These are phyloP conservation scores for Lactarius psammicola DNA, from an alignment of 768 basidiomycete species.

Conservation along the genomic window DNA sequence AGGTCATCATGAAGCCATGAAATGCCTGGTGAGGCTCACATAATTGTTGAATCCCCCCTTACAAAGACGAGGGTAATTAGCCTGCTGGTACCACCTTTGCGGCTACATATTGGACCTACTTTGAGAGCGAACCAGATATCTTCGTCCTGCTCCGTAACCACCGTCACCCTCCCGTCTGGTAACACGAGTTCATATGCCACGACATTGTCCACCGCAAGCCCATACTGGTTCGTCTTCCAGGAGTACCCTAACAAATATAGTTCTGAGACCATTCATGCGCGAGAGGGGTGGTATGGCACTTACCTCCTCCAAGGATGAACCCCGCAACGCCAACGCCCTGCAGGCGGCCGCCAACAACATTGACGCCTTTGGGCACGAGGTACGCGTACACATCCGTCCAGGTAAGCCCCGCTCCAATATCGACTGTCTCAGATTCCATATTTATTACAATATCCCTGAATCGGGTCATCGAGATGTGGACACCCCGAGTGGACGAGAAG, in stretches of 20 bases:
- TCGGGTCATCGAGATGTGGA: conserved; percentile 29
- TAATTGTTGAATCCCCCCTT: conserved; percentile 24
- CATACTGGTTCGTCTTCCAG: conserved; percentile 28
- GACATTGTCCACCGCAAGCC: conserved; percentile 28
- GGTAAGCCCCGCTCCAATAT: conserved; percentile 28
- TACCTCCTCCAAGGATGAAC: no score
- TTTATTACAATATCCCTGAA: conserved; percentile 24
- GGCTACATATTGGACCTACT: neutral
- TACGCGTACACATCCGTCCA: conserved; percentile 31
- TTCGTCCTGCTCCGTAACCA: conserved; percentile 24
- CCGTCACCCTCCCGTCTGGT: conserved; percentile 24
- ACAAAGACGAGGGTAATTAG: neutral
- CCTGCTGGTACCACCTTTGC: no score
- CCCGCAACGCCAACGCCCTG: conserved; percentile 30
- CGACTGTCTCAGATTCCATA: conserved; percentile 11
- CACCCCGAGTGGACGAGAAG: no score
- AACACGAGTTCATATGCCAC: conserved; percentile 29
- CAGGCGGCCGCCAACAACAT: conserved; percentile 28
- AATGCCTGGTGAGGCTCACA: conserved; percentile 1
- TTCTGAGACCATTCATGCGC: no score
- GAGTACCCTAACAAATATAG: no score
- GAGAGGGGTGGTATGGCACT: no score
- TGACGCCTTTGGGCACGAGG: conserved; percentile 24
- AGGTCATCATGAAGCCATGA: neutral
- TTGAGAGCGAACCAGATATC: conserved; percentile 25